Percentiles rank a stretch among this genome's conserved stretches.
Conservation (phyloP, 345 rosid species). For the Durio zibethinus region DNA sequence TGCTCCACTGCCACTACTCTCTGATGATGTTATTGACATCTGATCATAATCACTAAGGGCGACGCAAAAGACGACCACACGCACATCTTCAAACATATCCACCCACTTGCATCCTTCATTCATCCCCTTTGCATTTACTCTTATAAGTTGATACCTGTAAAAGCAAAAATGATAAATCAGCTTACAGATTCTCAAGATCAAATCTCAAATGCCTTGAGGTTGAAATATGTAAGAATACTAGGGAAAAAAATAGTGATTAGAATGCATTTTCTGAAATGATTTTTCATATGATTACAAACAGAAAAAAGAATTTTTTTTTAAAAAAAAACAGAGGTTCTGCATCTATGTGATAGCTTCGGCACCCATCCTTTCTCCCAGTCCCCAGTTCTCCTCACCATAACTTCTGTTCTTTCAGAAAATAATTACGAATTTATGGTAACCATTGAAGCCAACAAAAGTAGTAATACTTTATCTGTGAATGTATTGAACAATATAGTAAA, state of each 20-base stretch:
- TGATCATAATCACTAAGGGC: slow-evolving; percentile 88
- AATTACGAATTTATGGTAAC: not conserved
- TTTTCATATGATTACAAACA: not conserved
- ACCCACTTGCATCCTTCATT: slow-evolving; percentile 99
- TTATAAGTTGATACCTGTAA: slow-evolving; percentile 80
- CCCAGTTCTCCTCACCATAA: not conserved
- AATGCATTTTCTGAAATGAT: not conserved
- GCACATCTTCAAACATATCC: slow-evolving; percentile 97
- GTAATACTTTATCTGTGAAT: not conserved
- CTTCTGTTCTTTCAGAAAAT: not conserved
- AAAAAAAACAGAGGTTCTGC: not conserved
- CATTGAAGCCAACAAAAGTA: not conserved
- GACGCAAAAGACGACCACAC: slow-evolving; percentile 76
- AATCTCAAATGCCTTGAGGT: not conserved
- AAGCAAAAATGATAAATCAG: not conserved
- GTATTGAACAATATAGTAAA: not conserved
- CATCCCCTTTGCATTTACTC: slow-evolving; percentile 92
- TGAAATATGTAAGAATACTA: not conserved
- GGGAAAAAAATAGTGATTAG: not conserved
- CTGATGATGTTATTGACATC: slow-evolving; percentile 47
- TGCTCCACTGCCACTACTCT: slow-evolving; percentile 44
- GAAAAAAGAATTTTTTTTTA: no score
- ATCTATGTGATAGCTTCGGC: not conserved
- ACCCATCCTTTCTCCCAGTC: not conserved
- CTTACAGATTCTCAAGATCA: not conserved